A percentile compares a stretch with the other conserved stretches of the same genome.
These are phyloP conservation scores for Apiospora hydei DNA, from an alignment of 2,329 filamentous ascomycete genomes.

Conservation along the genomic window DNA sequence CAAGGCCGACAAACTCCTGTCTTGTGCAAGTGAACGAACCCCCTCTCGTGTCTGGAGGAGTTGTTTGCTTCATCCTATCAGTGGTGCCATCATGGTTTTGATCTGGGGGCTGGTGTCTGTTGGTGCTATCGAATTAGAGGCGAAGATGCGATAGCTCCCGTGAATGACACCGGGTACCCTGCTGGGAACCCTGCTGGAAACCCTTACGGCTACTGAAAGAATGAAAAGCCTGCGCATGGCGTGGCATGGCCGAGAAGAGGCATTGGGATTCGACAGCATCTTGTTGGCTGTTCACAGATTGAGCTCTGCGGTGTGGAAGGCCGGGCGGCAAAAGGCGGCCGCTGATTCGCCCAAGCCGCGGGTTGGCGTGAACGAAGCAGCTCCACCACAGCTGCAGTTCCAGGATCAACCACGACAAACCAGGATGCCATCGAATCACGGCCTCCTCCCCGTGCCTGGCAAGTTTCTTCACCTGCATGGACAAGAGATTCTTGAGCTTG, in stretches of 20 bases:
- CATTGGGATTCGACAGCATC: slow-evolving; percentile 19
- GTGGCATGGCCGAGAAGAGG: not conserved
- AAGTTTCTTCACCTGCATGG: slow-evolving; percentile 3
- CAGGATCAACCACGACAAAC: slow-evolving; percentile 1
- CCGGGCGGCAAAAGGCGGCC: slow-evolving; percentile 17
- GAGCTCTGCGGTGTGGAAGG: slow-evolving; percentile 21
- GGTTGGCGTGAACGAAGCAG: not conserved
- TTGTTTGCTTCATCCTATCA: slow-evolving; percentile 10
- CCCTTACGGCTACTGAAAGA: not conserved
- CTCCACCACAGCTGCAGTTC: slow-evolving; percentile 7
- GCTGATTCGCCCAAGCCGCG: slow-evolving; percentile 12
- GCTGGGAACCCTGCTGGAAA: not conserved
- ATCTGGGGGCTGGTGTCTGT: not conserved
- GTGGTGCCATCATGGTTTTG: not conserved
- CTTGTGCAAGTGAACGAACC: slow-evolving; percentile 5
- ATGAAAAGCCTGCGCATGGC: slow-evolving; percentile 11
- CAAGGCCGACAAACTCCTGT: not conserved
- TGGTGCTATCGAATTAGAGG: slow-evolving; percentile 13
- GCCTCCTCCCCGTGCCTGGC: not conserved
- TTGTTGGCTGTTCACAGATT: slow-evolving; percentile 21
- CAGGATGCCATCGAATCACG: not conserved
- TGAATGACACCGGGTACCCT: slow-evolving; percentile 16
- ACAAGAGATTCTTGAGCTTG: slow-evolving; percentile 16
- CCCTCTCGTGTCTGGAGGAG: not conserved
- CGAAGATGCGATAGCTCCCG: slow-evolving; percentile 18